Evolutionary conservation across 331 rosid species (phyloP), one percentile per base, ranked within the genome.

Genomic region (Prunus yedoensis): DNA sequence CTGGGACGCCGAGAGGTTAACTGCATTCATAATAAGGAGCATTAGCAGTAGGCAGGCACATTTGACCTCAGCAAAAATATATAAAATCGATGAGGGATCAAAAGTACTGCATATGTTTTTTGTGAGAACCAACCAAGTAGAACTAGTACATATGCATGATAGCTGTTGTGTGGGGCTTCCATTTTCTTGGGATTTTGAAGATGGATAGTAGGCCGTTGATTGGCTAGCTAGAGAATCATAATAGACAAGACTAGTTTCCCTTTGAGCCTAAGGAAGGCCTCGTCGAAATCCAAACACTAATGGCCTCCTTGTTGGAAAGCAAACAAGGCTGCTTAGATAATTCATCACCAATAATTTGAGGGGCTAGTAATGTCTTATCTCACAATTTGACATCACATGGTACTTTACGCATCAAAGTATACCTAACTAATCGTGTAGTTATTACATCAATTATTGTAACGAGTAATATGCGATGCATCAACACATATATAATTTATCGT

Each of bases 271-370:
- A 21, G 41, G 38, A 21, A 32, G 8, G 58, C 49, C 53, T 32
- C 35, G 53, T 45, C 32, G 13, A 71, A 73, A 8, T 76, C 49
- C 45, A 61, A 58, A 57, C 78, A 69, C 71, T 38, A 47, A 73
- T 81, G 78, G 66, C 77, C 76, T 80, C 78, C 79, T 76, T 32
- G 77, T 60, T 76, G 84, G 71, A 84, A 60, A 76, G 83, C 81
- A 70, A 66, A 66, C 64, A 47, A 28, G 28, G 74, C 21, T 60
- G 45, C 30, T 20, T 68, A 58, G 20, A 46, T 66, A 35, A 70
- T 63, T 76, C 75, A 46, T 41, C 79, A 65, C 68, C 81, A 70
- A 69, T 77, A 70, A 80, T 78, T 59, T 71, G 82, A 66, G 72
- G 70, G 18, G 20, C 53, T 3, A 1, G 38, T 15, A 23, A 27